Conservation (phyloP, 768 basidiomycete species). For the Baorangia bicolor region DNA sequence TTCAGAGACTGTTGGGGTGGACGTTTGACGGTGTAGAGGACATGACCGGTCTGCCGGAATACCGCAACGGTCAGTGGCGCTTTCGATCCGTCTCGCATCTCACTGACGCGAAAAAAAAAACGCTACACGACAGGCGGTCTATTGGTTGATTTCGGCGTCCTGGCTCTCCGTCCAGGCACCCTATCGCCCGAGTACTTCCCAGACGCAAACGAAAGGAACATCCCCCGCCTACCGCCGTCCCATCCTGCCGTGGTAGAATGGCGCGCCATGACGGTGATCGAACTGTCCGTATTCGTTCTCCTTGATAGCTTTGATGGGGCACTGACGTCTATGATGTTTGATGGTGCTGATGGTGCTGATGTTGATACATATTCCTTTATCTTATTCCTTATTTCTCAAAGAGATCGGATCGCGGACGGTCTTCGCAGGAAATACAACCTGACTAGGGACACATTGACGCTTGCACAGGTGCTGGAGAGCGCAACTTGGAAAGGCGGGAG, state of each 20-base stretch:
- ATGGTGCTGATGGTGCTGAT: too few relatives aligned
- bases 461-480: constrained; percentile 89
- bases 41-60: constrained; percentile 93
- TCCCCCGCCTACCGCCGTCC: constrained; percentile 67
- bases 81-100: background rate
- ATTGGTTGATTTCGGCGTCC: constrained; percentile 77
- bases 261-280: constrained; percentile 93
- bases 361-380: too few relatives aligned
- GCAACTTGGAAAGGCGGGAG: constrained; percentile 98
- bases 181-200: constrained; percentile 51
- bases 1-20: constrained; percentile 79
- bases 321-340: constrained; percentile 2
- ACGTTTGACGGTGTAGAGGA: constrained; percentile 76
- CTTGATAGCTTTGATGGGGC: background rate
- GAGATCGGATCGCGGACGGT: constrained; percentile 74
- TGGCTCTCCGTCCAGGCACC: constrained; percentile 59
- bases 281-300: constrained; percentile 57
- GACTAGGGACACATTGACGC: constrained; percentile 51
- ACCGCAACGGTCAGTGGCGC: constrained; percentile 67
- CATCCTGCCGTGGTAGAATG: constrained; percentile 95
- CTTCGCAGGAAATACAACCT: constrained; percentile 63
- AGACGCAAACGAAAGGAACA: constrained; percentile 21
- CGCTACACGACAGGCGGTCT: constrained; percentile 70
- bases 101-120: background rate
- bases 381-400: too few relatives aligned